phyloP scores from a whole-genome alignment of 2,329 filamentous ascomycete species.

The Stachybotrys echinatus region DNA sequence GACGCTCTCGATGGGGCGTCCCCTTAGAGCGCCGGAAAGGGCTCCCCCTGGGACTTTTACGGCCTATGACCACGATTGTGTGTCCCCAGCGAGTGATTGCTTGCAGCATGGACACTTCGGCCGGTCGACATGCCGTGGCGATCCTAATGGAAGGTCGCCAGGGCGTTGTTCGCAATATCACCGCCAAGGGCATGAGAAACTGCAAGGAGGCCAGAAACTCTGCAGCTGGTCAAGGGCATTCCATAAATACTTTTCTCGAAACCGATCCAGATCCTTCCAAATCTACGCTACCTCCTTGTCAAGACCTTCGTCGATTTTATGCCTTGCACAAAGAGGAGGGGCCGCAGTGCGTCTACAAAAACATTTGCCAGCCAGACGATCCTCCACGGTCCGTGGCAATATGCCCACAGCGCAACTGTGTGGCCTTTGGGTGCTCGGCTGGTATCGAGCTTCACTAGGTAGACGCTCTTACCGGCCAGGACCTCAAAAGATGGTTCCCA shows the following conservation, averaged over 20 bases:
- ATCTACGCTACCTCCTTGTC: background rate
- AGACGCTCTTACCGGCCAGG: constrained; percentile 38
- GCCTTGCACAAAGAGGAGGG: constrained; percentile 24
- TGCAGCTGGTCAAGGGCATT: background rate
- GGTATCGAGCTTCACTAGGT: constrained; percentile 60
- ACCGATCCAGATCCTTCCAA: background rate
- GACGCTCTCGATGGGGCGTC: constrained; percentile 16
- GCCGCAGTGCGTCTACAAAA: constrained; percentile 27
- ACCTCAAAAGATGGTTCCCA: constrained; percentile 50
- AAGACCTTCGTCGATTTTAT: background rate
- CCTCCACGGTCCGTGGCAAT: constrained; percentile 61
- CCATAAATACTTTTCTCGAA: background rate
- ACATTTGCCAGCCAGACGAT: constrained; percentile 56
- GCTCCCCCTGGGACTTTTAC: constrained; percentile 22
- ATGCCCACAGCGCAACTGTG: constrained; percentile 58
- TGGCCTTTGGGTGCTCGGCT: constrained; percentile 59
- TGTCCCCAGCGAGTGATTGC: constrained; percentile 53
- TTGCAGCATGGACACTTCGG: constrained; percentile 59
- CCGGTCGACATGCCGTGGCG: constrained; percentile 48
- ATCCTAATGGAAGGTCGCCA: constrained; percentile 54
- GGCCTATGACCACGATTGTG: constrained; percentile 44
- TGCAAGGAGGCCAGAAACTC: constrained; percentile 1
- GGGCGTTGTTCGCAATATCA: constrained; percentile 55
- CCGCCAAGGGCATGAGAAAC: constrained; percentile 9
- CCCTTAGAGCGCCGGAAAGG: constrained; percentile 15